Percentiles rank a stretch among this genome's conserved stretches.
phyloP scores from a whole-genome alignment of 2,329 filamentous ascomycete genomes.

The Dendrostoma leiphaemia region DNA sequence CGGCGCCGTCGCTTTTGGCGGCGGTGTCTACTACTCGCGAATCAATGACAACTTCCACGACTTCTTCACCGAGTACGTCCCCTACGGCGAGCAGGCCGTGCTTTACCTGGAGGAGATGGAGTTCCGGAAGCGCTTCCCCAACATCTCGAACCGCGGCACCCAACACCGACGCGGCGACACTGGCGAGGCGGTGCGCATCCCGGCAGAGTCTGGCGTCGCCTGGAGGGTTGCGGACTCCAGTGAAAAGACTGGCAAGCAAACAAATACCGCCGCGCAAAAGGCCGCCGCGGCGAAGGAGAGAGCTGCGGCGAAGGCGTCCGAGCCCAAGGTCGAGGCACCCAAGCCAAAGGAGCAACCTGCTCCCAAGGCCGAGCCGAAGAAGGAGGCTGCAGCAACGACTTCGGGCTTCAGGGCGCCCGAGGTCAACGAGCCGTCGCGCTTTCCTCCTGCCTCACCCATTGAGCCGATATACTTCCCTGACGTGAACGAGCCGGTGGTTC shows the following conservation, averaged over 20 bases:
- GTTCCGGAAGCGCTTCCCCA: constrained; percentile 80
- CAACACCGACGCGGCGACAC: constrained; percentile 52
- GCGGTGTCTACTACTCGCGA: constrained; percentile 89
- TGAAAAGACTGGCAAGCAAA: constrained; percentile 57
- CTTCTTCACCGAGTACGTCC: constrained; percentile 94
- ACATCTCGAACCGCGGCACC: constrained; percentile 39
- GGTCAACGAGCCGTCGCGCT: constrained; percentile 63
- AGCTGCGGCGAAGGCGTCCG: constrained; percentile 27
- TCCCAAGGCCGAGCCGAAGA: constrained; percentile 29
- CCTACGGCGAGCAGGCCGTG: constrained; percentile 90
- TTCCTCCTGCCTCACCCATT: constrained; percentile 66
- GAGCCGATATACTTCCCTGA: constrained; percentile 74
- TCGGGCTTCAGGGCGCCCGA: constrained; percentile 53
- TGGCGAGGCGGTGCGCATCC: constrained; percentile 76
- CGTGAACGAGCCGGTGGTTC: constrained; percentile 81
- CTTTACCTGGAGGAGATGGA: constrained; percentile 94
- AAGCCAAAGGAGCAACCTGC: constrained; percentile 25
- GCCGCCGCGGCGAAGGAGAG: constrained; percentile 31
- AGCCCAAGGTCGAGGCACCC: constrained; percentile 25
- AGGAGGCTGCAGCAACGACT: constrained; percentile 26
- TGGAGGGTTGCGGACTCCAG: constrained; percentile 70
- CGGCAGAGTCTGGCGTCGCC: constrained; percentile 79
- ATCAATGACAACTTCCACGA: constrained; percentile 98
- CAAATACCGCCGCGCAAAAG: constrained; percentile 52
- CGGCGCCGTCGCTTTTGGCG: constrained; percentile 75